Percentiles rank a stretch among this genome's conserved stretches.
Evolutionary conservation across 139 green algal species (phyloP).

Genomic region (Chloropicon primus): DNA sequence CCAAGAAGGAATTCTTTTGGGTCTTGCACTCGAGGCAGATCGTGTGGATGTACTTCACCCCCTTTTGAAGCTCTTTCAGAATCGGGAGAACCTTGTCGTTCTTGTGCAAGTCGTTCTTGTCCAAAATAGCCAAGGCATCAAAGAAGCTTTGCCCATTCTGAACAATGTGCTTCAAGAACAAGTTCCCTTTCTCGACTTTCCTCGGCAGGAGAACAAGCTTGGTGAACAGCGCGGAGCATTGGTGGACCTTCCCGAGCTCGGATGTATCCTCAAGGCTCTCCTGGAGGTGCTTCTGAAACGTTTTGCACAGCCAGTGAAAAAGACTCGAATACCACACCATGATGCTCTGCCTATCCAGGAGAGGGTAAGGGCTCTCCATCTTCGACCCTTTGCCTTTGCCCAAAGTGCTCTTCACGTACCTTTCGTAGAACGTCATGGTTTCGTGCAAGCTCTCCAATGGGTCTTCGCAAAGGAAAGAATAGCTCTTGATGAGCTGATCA

Average conservation of each 20-base stretch:
- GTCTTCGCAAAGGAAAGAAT: background rate
- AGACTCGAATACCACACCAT: background rate
- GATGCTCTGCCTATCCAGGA: background rate
- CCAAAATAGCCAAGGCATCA: background rate
- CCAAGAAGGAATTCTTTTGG: background rate
- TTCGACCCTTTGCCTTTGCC: background rate
- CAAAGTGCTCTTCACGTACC: background rate
- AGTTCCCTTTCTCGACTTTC: background rate
- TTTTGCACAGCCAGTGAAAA: background rate
- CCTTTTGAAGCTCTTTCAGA: background rate
- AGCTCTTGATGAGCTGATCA: background rate
- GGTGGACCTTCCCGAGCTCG: background rate
- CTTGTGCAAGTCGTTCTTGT: background rate
- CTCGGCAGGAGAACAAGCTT: background rate
- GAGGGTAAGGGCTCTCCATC: background rate
- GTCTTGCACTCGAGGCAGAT: background rate
- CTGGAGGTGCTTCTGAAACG: background rate
- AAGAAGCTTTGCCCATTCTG: background rate
- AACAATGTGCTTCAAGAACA: background rate
- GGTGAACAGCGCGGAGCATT: background rate
- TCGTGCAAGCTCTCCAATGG: background rate
- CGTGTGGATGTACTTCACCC: background rate
- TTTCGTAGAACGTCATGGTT: background rate
- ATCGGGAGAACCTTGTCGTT: background rate
- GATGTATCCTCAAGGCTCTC: background rate